Evolutionary conservation across 1,139 yeast genomes (phyloP).

Genomic region (Meyerozyma carpophila): DNA sequence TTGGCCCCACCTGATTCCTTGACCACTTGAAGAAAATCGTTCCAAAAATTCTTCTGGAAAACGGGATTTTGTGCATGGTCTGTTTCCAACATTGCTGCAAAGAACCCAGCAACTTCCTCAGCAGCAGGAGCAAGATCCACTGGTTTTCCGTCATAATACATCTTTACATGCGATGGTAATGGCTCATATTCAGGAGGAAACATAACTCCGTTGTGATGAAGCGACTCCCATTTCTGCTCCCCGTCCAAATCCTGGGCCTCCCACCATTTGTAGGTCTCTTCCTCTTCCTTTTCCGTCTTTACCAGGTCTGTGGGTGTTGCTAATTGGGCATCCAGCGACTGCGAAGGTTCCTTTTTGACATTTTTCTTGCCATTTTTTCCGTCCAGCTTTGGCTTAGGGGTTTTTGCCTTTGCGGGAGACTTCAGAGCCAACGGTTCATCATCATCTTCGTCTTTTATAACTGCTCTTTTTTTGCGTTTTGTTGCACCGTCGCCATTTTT

Average conservation of each 20-base stretch:
- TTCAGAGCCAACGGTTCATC: conserved; percentile 3
- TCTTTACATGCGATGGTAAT: conserved; percentile 71
- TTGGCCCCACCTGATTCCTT: conserved; percentile 63
- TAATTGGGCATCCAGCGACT: conserved; percentile 7
- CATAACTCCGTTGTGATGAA: conserved; percentile 85
- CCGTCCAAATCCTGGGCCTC: conserved; percentile 68
- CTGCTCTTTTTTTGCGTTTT: conserved; percentile 1
- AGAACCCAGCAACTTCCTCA: conserved; percentile 96
- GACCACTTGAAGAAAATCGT: conserved; percentile 67
- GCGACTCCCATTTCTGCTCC: conserved; percentile 76
- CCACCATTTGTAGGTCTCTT: conserved; percentile 79
- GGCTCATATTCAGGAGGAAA: conserved; percentile 93
- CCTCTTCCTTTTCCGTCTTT: conserved; percentile 49
- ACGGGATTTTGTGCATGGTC: conserved; percentile 87
- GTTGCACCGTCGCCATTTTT: neutral
- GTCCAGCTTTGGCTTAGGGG: conserved; percentile 5
- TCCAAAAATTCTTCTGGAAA: conserved; percentile 81
- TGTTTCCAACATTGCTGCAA: conserved; percentile 80
- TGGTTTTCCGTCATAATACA: conserved; percentile 71
- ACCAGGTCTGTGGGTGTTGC: neutral
- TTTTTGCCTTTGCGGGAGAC: neutral
- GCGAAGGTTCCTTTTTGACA: conserved; percentile 9
- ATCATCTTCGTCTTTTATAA: conserved; percentile 2
- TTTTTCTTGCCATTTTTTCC: conserved; percentile 3
- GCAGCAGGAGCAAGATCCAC: conserved; percentile 73